Evolutionary conservation across 371 early-diverging fungal species (phyloP).

Genomic region (Blyttiomyces sp.): DNA sequence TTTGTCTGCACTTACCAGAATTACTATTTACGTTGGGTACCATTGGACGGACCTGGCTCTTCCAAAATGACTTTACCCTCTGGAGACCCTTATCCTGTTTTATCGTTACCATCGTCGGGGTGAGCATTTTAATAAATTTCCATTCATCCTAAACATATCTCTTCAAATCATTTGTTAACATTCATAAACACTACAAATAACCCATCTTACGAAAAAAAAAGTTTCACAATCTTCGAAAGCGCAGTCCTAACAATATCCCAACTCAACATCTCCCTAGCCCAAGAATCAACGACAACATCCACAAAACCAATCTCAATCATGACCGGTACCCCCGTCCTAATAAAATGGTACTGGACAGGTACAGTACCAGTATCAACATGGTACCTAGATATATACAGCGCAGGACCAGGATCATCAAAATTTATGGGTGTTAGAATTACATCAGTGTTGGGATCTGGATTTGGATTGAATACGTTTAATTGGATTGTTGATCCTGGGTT

Average conservation of each 20-base stretch:
- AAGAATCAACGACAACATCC: not conserved
- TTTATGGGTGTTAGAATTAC: constrained; percentile 1
- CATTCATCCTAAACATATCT: not conserved
- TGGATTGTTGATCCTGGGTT: not conserved
- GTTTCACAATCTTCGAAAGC: constrained; percentile 14
- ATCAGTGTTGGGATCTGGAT: not conserved
- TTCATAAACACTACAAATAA: no score
- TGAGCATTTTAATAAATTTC: not conserved
- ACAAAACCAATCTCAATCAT: not conserved
- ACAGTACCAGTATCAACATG: not conserved
- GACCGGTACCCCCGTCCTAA: not conserved
- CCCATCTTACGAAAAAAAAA: no score
- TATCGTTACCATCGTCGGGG: constrained; percentile 2
- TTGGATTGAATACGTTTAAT: not conserved
- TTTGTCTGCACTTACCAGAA: not conserved
- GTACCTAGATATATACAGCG: constrained; percentile 9
- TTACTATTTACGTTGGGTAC: not conserved
- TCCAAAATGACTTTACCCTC: not conserved
- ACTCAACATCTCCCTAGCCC: constrained; percentile 1
- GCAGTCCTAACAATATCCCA: not conserved
- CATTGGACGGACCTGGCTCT: not conserved
- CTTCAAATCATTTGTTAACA: no score
- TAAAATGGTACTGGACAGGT: constrained; percentile 1
- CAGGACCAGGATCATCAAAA: not conserved
- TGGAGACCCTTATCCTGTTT: not conserved